A percentile compares a stretch with the other conserved stretches of the same genome.
Evolutionary conservation across 1,139 yeast species (phyloP).

Genomic region (Taphrina sp.): DNA sequence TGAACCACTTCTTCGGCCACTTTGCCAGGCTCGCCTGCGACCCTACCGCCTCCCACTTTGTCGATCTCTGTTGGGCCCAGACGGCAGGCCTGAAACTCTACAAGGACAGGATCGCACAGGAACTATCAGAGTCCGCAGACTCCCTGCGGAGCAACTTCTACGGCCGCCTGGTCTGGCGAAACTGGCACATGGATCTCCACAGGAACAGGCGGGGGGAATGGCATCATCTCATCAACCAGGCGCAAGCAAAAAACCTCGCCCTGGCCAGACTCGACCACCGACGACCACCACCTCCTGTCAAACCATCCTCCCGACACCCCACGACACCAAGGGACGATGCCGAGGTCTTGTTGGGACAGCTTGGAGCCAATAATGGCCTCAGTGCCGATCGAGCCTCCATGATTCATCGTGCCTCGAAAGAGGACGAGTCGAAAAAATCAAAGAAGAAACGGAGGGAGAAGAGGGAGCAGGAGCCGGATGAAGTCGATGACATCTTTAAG

Average conservation of each 20-base stretch:
- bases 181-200: conserved; percentile 83
- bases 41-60: conserved; percentile 87
- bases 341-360: too few relatives aligned
- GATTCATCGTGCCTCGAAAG: too few relatives aligned
- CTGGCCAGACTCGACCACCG: conserved; percentile 1
- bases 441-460: conserved; percentile 3
- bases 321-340: too few relatives aligned
- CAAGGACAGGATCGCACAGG: conserved; percentile 80
- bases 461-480: conserved; percentile 1
- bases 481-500: conserved; percentile 18
- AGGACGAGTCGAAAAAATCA: background rate
- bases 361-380: background rate
- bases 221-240: conserved; percentile 29
- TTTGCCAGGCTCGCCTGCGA: conserved; percentile 65
- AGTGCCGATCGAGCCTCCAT: conserved; percentile 2
- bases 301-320: background rate
- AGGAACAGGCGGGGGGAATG: conserved; percentile 32
- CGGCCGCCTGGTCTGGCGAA: conserved; percentile 92
- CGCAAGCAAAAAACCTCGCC: conserved; percentile 15
- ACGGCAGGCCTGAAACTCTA: conserved; percentile 74
- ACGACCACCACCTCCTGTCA: background rate
- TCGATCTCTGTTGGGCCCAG: conserved; percentile 79
- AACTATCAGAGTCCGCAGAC: conserved; percentile 52
- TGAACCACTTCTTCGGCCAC: conserved; percentile 60
- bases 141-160: conserved; percentile 71